These are phyloP conservation scores for Coemansia sp. DNA, from an alignment of 371 early-diverging fungal genomes.

Conservation along the genomic window DNA sequence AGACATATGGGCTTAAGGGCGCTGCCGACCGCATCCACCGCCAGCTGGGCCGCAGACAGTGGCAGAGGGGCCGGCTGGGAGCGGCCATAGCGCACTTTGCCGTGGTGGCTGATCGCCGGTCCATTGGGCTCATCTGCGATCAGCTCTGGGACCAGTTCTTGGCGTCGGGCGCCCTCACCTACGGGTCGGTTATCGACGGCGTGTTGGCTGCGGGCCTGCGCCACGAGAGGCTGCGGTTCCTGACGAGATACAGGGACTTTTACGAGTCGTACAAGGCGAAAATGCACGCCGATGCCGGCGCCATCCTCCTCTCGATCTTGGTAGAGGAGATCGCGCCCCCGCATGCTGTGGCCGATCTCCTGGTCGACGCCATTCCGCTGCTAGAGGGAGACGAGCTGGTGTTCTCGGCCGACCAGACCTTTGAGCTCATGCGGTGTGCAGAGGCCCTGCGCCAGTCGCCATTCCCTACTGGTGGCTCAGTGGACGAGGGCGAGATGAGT, in stretches of 20 bases:
- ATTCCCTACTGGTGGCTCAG: neutral
- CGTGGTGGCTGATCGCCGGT: constrained; percentile 8
- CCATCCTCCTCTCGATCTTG: constrained; percentile 20
- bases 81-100: constrained; percentile 47
- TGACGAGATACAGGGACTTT: constrained; percentile 39
- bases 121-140: constrained; percentile 32
- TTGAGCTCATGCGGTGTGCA: constrained; percentile 43
- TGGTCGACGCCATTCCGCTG: constrained; percentile 41
- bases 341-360: constrained; percentile 25
- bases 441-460: constrained; percentile 20
- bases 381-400: constrained; percentile 41
- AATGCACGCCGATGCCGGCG: constrained; percentile 11
- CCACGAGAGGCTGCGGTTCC: constrained; percentile 32
- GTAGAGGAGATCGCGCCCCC: constrained; percentile 29
- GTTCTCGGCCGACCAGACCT: constrained; percentile 33
- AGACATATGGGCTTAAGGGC: neutral
- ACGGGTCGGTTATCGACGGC: constrained; percentile 40
- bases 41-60: constrained; percentile 37
- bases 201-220: constrained; percentile 20
- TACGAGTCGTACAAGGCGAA: constrained; percentile 26
- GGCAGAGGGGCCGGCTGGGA: constrained; percentile 40
- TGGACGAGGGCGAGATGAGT: constrained; percentile 15
- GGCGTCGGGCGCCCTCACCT: constrained; percentile 28
- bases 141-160: constrained; percentile 39
- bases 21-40: constrained; percentile 33